phyloP scores from a whole-genome alignment of 129 eudicot species.

The Chrysanthemum makinoi region DNA sequence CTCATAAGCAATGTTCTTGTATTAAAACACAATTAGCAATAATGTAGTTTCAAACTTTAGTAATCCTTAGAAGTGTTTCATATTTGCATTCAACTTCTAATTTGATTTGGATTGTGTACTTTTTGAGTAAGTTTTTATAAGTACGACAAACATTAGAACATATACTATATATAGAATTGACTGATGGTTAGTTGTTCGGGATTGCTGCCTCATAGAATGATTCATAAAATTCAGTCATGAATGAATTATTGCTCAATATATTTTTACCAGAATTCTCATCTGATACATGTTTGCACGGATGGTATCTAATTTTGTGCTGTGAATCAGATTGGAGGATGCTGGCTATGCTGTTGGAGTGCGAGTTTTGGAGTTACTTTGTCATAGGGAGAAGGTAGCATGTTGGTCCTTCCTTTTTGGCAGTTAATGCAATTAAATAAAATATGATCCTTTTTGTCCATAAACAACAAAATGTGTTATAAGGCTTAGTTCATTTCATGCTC shows the following conservation, averaged over 20 bases:
- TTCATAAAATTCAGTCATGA: neutral
- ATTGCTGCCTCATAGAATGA: too few relatives aligned
- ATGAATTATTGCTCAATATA: neutral
- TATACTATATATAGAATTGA: too few relatives aligned
- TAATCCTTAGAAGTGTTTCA: too few relatives aligned
- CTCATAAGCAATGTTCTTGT: too few relatives aligned
- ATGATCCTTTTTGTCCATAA: neutral
- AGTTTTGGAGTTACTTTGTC: constrained; percentile 93
- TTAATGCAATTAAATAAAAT: constrained; percentile 4
- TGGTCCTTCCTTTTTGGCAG: neutral
- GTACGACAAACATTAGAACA: neutral
- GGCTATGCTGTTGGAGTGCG: constrained; percentile 99
- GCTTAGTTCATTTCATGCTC: too few relatives aligned
- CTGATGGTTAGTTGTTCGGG: too few relatives aligned
- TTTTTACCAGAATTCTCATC: neutral
- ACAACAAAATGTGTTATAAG: neutral
- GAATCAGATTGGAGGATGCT: constrained; percentile 95
- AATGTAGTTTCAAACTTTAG: too few relatives aligned
- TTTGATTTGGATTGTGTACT: neutral
- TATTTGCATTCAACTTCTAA: neutral
- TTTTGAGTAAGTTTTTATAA: neutral
- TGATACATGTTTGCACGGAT: neutral
- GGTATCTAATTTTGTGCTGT: neutral
- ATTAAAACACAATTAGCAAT: too few relatives aligned
- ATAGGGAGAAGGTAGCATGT: constrained; percentile 78